Percentiles rank a stretch among this genome's conserved stretches.
Evolutionary conservation across 345 rosid species (phyloP).

Genomic region (Linum usitatissimum): DNA sequence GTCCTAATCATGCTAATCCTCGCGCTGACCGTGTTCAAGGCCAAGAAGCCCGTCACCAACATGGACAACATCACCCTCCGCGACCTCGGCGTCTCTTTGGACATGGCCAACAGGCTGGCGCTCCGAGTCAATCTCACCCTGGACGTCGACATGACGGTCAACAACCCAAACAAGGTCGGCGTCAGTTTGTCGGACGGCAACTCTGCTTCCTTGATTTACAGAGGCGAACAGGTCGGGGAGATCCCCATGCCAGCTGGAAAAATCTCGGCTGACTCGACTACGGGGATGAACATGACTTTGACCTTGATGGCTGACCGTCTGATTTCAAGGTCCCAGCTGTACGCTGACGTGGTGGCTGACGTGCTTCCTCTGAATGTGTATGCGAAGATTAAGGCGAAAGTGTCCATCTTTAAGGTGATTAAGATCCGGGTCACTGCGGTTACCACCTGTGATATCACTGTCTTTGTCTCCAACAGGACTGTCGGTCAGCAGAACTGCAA

Average conservation of each 20-base stretch:
- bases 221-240: conserved; percentile 47
- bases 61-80: conserved; percentile 36
- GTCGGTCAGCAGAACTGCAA: conserved; percentile 45
- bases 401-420: conserved; percentile 30
- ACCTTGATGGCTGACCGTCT: conserved; percentile 60
- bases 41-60: conserved; percentile 38
- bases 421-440: conserved; percentile 36
- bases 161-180: conserved; percentile 64
- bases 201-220: conserved; percentile 44
- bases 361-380: conserved; percentile 34
- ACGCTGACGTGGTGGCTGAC: conserved; percentile 28
- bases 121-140: conserved; percentile 39
- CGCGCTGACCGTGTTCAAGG: conserved; percentile 62
- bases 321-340: conserved; percentile 26
- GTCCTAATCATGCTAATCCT: conserved; percentile 35
- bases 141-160: conserved; percentile 37
- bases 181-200: conserved; percentile 33
- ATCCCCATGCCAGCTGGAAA: conserved; percentile 52
- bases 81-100: conserved; percentile 25
- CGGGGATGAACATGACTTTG: conserved; percentile 42
- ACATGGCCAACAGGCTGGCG: conserved; percentile 12
- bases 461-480: conserved; percentile 33
- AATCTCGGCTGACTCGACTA: conserved; percentile 35
- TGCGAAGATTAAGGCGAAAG: conserved; percentile 52
- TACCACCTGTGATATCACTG: conserved; percentile 38